Evolutionary conservation across 73 alveolate species (phyloP).

Genomic region (Tetrahymena elliotti): DNA sequence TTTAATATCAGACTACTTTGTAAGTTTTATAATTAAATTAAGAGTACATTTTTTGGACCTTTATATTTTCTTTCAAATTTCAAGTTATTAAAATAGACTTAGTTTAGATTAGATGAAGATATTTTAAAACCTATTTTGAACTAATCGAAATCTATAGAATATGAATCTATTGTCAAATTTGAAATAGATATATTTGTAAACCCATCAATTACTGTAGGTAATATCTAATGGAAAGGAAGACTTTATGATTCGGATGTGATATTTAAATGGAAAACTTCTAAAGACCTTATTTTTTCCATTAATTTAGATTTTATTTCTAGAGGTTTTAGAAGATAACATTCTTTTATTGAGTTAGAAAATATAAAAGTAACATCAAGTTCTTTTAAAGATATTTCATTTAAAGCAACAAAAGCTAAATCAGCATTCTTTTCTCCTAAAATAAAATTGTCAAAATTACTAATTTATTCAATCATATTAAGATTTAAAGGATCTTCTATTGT

Average conservation of each 20-base stretch:
- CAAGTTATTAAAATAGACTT: background rate
- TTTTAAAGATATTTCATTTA: background rate
- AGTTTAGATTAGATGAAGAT: background rate
- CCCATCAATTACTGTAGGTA: background rate
- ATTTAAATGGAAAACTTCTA: background rate
- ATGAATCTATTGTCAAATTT: background rate
- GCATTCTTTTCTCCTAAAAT: background rate
- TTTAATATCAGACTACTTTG: background rate
- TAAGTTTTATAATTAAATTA: background rate
- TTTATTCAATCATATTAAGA: background rate
- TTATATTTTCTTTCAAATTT: background rate
- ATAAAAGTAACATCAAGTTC: background rate
- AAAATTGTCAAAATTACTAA: background rate
- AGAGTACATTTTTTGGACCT: background rate
- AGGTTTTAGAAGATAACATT: background rate
- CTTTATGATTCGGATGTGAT: background rate
- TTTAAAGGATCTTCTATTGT: background rate
- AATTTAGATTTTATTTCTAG: background rate
- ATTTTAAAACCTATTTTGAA: background rate
- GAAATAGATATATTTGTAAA: background rate
- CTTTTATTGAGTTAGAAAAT: background rate
- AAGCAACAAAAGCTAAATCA: background rate
- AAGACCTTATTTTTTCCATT: background rate
- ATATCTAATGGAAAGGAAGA: background rate
- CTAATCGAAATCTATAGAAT: background rate